phyloP scores from a whole-genome alignment of 352 stramenopile genomes.

The Phytophthora foliorum region DNA sequence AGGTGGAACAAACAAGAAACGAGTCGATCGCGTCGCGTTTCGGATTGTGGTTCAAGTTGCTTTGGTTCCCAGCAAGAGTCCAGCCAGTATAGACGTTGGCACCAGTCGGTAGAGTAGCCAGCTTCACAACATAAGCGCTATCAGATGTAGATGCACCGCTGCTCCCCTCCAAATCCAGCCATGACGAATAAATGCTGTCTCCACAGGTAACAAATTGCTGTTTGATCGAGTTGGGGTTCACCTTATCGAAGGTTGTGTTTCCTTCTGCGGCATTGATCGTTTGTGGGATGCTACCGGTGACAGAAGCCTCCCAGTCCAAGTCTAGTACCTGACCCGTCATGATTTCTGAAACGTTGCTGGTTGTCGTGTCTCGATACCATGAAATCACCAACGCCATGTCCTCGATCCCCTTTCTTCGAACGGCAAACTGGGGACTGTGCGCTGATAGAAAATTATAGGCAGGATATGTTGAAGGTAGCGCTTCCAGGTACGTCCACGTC shows the following conservation, averaged over 20 bases:
- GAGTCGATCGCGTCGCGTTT: slow-evolving; percentile 50
- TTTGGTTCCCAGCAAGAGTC: slow-evolving; percentile 19
- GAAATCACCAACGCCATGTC: slow-evolving; percentile 57
- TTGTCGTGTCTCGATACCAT: slow-evolving; percentile 63
- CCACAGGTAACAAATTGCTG: slow-evolving; percentile 48
- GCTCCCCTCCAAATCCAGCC: slow-evolving; percentile 43
- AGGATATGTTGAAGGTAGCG: slow-evolving; percentile 35
- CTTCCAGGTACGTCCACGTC: slow-evolving; percentile 60
- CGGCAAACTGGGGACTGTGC: slow-evolving; percentile 51
- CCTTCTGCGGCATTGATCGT: slow-evolving; percentile 21
- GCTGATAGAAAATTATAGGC: slow-evolving; percentile 52
- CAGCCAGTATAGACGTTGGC: slow-evolving; percentile 41
- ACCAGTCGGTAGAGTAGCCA: slow-evolving; percentile 30
- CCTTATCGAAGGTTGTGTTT: slow-evolving; percentile 20
- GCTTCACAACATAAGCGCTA: slow-evolving; percentile 24
- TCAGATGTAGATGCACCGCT: not conserved
- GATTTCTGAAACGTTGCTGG: slow-evolving; percentile 54
- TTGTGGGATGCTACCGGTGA: slow-evolving; percentile 44
- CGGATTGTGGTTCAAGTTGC: slow-evolving; percentile 66
- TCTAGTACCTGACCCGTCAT: slow-evolving; percentile 57
- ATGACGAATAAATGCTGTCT: slow-evolving; percentile 53
- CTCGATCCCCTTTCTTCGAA: slow-evolving; percentile 62
- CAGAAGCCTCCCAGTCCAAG: slow-evolving; percentile 50
- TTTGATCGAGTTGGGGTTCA: slow-evolving; percentile 35
- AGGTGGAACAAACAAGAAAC: slow-evolving; percentile 51